Percentiles rank a stretch among this genome's conserved stretches.
These are phyloP conservation scores for Populus nigra DNA, from an alignment of 345 rosid genomes.

Conservation along the genomic window DNA sequence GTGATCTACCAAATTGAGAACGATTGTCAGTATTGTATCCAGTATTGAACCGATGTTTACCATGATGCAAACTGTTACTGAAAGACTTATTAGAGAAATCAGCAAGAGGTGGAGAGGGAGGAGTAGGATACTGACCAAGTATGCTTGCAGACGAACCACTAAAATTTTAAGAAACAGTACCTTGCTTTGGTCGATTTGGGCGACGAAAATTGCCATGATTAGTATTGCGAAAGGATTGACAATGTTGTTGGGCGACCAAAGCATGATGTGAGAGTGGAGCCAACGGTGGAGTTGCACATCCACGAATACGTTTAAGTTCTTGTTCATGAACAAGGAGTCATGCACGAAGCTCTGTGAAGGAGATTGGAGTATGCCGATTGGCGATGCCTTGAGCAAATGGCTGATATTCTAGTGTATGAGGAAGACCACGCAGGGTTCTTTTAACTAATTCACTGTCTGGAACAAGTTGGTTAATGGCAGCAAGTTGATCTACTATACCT, in stretches of 20 bases:
- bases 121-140: too few species aligned
- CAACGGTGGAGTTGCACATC: neutral
- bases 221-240: rapidly evolving
- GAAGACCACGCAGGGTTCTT: neutral
- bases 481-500: neutral
- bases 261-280: neutral
- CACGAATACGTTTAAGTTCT: neutral
- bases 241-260: neutral
- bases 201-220: neutral
- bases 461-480: neutral
- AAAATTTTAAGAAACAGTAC: too few species aligned
- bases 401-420: neutral
- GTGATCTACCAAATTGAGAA: neutral
- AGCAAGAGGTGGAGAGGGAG: too few species aligned
- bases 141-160: too few species aligned
- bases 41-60: too few species aligned
- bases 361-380: neutral
- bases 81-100: too few species aligned
- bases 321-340: neutral
- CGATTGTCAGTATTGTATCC: neutral
- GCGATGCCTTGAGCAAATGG: neutral
- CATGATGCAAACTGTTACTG: too few species aligned
- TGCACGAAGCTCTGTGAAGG: neutral
- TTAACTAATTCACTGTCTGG: neutral
- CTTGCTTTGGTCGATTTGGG: neutral